phyloP scores from a whole-genome alignment of 2,329 filamentous ascomycete genomes.

The Zasmidium angulare region DNA sequence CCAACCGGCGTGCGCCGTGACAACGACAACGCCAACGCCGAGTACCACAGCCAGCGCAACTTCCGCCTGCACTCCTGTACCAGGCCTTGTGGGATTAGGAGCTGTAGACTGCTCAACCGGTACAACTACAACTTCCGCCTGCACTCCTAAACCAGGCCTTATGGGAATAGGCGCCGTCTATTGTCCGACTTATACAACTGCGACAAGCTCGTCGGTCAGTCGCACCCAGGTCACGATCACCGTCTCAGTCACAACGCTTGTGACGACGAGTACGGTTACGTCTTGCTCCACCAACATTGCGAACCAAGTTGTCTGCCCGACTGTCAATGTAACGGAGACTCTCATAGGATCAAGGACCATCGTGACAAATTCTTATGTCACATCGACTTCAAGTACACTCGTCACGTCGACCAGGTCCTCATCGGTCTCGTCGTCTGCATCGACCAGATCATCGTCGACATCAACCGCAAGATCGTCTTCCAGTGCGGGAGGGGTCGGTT shows the following conservation, averaged over 20 bases:
- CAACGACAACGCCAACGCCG: neutral
- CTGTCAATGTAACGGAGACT: neutral
- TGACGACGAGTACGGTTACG: slow-evolving; percentile 26
- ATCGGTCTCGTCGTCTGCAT: neutral
- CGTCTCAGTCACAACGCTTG: slow-evolving; percentile 23
- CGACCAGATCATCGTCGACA: neutral
- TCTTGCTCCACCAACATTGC: slow-evolving; percentile 17
- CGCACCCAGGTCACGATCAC: slow-evolving; percentile 12
- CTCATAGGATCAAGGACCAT: slow-evolving; percentile 1
- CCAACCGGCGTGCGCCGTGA: no score
- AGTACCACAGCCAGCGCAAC: neutral
- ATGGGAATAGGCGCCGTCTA: neutral
- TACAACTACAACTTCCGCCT: no score
- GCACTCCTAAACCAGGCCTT: no score
- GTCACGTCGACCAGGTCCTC: neutral
- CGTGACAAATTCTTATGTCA: neutral
- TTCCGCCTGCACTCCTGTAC: no score
- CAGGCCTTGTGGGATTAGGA: neutral
- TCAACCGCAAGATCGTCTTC: no score
- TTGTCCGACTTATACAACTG: neutral
- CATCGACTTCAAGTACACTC: neutral
- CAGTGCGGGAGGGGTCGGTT: no score
- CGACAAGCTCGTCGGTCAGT: slow-evolving; percentile 3
- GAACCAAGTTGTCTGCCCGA: neutral
- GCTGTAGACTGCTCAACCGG: neutral